A percentile compares a stretch with the other conserved stretches of the same genome.
These are phyloP conservation scores for Pythium plurisporium DNA, from an alignment of 352 stramenopile genomes.

Conservation along the genomic window DNA sequence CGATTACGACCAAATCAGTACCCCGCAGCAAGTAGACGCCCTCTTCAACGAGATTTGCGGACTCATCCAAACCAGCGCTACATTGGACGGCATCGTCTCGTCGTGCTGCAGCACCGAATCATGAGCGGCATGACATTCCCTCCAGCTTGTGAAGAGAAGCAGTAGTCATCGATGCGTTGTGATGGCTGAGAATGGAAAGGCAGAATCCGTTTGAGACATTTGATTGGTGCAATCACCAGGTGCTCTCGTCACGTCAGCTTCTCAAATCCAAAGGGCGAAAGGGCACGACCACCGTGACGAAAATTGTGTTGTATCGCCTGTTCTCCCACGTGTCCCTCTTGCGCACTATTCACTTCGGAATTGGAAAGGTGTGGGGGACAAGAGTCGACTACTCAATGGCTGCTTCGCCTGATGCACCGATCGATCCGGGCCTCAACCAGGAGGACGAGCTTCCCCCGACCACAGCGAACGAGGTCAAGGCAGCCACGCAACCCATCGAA, in stretches of 20 bases:
- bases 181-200: slow-evolving; percentile 2
- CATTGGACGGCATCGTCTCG: not conserved
- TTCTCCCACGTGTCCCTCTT: slow-evolving; percentile 2
- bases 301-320: slow-evolving; percentile 1
- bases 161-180: no score
- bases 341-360: not conserved
- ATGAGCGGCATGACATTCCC: slow-evolving; percentile 1
- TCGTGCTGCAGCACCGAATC: not conserved
- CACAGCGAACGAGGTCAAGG: not conserved
- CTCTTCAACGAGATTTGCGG: slow-evolving; percentile 25
- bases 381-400: no score
- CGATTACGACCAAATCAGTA: slow-evolving; percentile 60
- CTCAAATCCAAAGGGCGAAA: not conserved
- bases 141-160: no score
- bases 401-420: no score
- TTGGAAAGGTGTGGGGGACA: no score
- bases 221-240: not conserved
- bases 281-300: not conserved
- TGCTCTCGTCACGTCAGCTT: no score
- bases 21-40: slow-evolving; percentile 19
- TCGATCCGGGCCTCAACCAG: no score
- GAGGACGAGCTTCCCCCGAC: not conserved
- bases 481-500: slow-evolving; percentile 15
- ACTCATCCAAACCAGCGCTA: slow-evolving; percentile 16
- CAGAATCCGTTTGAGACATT: not conserved